Evolutionary conservation across 1,284 basidiomycete species (phyloP), one percentile per base, ranked within the genome.

Genomic region (Ceratobasidium sp.): DNA sequence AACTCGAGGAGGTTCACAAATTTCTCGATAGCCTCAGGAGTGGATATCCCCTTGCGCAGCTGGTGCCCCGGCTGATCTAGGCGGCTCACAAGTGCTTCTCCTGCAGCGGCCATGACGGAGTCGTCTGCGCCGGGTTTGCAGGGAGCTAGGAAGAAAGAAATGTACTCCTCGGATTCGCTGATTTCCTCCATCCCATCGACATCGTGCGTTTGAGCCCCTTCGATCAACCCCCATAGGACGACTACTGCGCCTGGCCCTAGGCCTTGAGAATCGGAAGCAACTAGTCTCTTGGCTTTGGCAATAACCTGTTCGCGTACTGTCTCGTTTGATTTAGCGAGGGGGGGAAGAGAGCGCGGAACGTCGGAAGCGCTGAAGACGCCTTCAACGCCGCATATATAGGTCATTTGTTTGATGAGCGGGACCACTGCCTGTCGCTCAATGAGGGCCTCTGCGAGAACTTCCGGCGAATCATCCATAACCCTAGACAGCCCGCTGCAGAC

Each of bases 21-120:
- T 31, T 44, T 59, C 33, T 72, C 69, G 31, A 72, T 24, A n/a
- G 59, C 24, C 27, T 72, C 29, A 47, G 57, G 57, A 9, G 69
- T 60, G 47, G 69, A 60, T 72, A 72, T 62, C n/a, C 69, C 69
- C 27, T 72, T 62, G 6, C 48, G 69, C 17, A 72, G 56, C 53
- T 72, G 69, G 11, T 45, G 53, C 4, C 56, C 57, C 33, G 69
- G 56, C 17, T 53, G 36, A 27, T n/a, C 57, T 15, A 72, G 47
- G 2, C 69, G 69, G 15, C 33, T 47, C 1, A 57, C 69, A n/a
- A 72, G 69, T 15, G 69, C 69, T 1, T 72, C 69, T 1, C 57
- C 69, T 14, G 60, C 47, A 14, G 69, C 57, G 14, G 41, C 41
- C 27, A 72, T 17, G n/a, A 72, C 31, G 1, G 33, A 45, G 44